Conservation (phyloP, 306 rosid species). For the Vachellia collinsii region DNA sequence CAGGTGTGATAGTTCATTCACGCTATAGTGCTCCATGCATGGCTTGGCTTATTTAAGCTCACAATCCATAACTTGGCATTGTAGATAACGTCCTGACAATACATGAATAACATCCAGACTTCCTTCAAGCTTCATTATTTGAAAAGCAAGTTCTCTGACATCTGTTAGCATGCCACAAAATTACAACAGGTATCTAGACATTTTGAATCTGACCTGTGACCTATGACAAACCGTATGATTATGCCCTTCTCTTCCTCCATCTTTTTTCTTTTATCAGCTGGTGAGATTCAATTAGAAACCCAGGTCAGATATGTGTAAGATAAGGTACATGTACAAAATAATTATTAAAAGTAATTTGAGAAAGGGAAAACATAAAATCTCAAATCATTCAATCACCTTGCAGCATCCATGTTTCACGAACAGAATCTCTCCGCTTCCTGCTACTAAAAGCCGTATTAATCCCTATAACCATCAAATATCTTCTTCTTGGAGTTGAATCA, state of each 20-base stretch:
- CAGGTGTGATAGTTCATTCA: no score
- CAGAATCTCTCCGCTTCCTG: conserved; percentile 91
- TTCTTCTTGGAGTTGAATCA: conserved; percentile 57
- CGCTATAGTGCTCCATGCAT: no score
- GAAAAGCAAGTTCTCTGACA: no score
- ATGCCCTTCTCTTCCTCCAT: conserved; percentile 98
- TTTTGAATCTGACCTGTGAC: conserved; percentile 75
- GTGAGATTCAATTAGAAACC: conserved; percentile 37
- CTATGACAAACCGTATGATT: conserved; percentile 78
- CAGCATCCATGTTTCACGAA: conserved; percentile 96
- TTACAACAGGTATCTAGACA: conserved; percentile 19
- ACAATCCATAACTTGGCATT: no score
- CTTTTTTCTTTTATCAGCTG: conserved; percentile 74
- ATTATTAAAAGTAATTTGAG: background rate
- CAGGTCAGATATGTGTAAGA: conserved; percentile 38
- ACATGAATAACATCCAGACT: no score
- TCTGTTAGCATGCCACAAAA: background rate
- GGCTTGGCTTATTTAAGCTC: no score
- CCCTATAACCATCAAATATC: conserved; percentile 88
- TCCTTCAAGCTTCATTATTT: no score
- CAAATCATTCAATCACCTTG: conserved; percentile 65
- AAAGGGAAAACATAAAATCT: conserved; percentile 19
- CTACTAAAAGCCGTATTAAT: conserved; percentile 96
- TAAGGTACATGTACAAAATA: conserved; percentile 42
- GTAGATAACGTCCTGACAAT: no score